Conservation (phyloP, 495 filamentous ascomycete species). For the Hyaloscypha variabilis region DNA sequence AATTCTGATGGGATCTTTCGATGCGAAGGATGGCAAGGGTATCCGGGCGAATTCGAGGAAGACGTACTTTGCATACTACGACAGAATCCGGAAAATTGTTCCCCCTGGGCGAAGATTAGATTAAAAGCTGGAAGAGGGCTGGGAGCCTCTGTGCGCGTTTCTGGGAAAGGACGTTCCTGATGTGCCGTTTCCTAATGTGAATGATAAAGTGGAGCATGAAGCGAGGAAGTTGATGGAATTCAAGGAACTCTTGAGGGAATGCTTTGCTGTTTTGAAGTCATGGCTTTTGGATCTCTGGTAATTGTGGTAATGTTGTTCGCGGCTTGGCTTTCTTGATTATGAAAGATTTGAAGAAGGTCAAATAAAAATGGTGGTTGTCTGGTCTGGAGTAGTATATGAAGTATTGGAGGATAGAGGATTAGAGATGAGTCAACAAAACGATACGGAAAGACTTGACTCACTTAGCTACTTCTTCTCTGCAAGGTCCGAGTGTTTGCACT, state of each 20-base stretch:
- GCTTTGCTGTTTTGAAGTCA: not conserved
- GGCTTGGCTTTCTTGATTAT: not conserved
- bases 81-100: conserved; percentile 23
- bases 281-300: not conserved
- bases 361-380: no score
- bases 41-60: conserved; percentile 14
- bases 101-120: conserved; percentile 23
- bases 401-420: no score
- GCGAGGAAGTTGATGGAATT: not conserved
- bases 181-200: conserved; percentile 31
- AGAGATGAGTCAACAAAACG: no score
- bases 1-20: conserved; percentile 20
- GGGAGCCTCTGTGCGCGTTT: conserved; percentile 37
- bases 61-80: conserved; percentile 27
- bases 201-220: conserved; percentile 39
- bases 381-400: no score
- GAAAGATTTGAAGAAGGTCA: not conserved
- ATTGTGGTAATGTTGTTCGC: not conserved
- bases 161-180: conserved; percentile 31
- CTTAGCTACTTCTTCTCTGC: no score
- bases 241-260: not conserved
- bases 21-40: conserved; percentile 15
- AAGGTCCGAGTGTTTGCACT: no score
- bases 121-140: conserved; percentile 30
- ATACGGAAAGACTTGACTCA: no score